Base-by-base conservation (phyloP, 2,329 filamentous ascomycete species). In the Macrophomina phaseolina region DNA sequence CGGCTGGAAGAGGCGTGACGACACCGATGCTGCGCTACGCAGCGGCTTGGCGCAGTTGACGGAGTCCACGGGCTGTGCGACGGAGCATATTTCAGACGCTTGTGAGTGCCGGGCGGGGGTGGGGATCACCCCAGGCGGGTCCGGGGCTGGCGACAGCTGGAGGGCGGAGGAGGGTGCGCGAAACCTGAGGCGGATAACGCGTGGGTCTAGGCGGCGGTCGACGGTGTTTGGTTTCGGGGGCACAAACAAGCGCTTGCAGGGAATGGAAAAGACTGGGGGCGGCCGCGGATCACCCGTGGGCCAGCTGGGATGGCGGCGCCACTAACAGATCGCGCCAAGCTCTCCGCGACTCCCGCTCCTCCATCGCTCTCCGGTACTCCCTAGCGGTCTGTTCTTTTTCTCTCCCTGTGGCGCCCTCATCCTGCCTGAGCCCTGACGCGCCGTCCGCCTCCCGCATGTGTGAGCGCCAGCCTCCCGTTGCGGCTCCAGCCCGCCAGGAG, bases 291-390 rank as follows among this genome's bases (percentile, higher is more conserved):
- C 63, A 65, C 48, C 63, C 52, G 63, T 61, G 63, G 51, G 51
- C 52, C 52, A 64, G 55, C 55, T 60, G 55, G 55, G 49, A 51
- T 45, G 62, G 62, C 49, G 62, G 36, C 49, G 52, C 62, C 49
- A 51, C 63, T 56, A 65, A 65, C 52, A 65, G 63, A 65, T 58
- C 52, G 42, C 52, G 63, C 63, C 63, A 65, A 65, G 63, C 40
- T 52, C 38, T 42, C 58, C 28, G 49, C 63, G 51, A 38, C 42
- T 65, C 52, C 63, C 63, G 63, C 63, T 65, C 63, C 63, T 65
- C 62, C 62, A 46, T 28, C 49, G 12, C 28, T 23, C 62, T 55
- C 42, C 42, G 18, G 55, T 40, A n/a, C 38, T 60, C 7, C 55
- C 46, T 11, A 60, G 55, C 55, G 36, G 38, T 30, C 28, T 58